Conservation (phyloP, 1,284 basidiomycete genomes). For the Macrocybe sp. region DNA sequence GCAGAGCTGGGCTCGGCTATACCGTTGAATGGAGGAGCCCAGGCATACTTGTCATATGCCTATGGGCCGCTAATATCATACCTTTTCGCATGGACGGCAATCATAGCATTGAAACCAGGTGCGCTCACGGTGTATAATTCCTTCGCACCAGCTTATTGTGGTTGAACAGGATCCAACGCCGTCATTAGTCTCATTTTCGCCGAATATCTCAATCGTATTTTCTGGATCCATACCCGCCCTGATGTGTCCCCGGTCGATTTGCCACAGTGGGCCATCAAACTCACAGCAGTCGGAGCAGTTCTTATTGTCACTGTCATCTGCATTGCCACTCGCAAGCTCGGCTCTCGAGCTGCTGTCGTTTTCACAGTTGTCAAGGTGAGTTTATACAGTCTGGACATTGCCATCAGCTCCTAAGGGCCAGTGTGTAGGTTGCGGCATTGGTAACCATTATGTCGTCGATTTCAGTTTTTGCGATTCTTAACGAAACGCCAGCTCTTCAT, state of each 20-base stretch:
- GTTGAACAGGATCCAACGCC: slow-evolving; percentile 52
- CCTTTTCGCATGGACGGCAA: slow-evolving; percentile 87
- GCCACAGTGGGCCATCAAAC: slow-evolving; percentile 91
- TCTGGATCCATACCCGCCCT: slow-evolving; percentile 60
- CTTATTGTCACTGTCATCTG: slow-evolving; percentile 72
- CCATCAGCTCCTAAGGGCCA: slow-evolving; percentile 1
- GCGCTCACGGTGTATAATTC: slow-evolving; percentile 2
- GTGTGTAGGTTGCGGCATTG: slow-evolving; percentile 48
- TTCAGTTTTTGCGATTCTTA: not conserved
- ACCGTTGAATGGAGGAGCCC: slow-evolving; percentile 86
- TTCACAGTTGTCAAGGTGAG: slow-evolving; percentile 84
- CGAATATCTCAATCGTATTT: slow-evolving; percentile 85
- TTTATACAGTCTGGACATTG: not conserved
- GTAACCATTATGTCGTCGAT: slow-evolving; percentile 28
- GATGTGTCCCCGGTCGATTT: slow-evolving; percentile 72
- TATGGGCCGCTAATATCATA: slow-evolving; percentile 86
- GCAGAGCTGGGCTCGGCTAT: slow-evolving; percentile 84
- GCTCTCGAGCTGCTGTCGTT: slow-evolving; percentile 78
- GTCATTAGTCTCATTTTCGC: slow-evolving; percentile 70
- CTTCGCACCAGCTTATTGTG: not conserved
- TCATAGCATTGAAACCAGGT: slow-evolving; percentile 86
- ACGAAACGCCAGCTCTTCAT: slow-evolving; percentile 50
- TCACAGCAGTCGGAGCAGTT: slow-evolving; percentile 77
- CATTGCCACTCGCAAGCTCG: slow-evolving; percentile 73
- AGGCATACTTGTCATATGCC: slow-evolving; percentile 84